Conservation (phyloP, 345 rosid genomes). For the Aquilaria yunnanensis region DNA sequence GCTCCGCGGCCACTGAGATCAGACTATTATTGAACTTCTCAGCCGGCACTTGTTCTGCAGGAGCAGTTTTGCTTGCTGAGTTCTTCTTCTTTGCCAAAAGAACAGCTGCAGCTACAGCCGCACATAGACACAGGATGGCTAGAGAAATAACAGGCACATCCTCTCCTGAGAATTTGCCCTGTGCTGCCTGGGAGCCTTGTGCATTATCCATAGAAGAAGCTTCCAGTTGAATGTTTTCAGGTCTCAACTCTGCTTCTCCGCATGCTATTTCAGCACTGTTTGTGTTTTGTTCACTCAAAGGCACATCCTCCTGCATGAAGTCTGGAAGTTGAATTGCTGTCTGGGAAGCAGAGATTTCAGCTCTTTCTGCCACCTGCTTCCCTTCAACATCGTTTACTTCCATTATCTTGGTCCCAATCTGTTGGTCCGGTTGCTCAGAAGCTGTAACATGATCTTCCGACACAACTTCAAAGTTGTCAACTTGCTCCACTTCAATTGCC, state of each 20-base stretch:
- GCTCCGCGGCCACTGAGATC: constrained; percentile 15
- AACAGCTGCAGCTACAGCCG: constrained; percentile 18
- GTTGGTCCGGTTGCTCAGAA: constrained; percentile 10
- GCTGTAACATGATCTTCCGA: constrained; percentile 16
- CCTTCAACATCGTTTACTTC: constrained; percentile 1
- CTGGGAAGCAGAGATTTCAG: constrained; percentile 1
- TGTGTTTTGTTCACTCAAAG: constrained; percentile 5
- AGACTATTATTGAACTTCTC: constrained; percentile 27
- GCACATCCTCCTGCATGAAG: not conserved
- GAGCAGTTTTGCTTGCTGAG: constrained; percentile 9
- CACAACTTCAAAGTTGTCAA: constrained; percentile 13
- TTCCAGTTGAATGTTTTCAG: constrained; percentile 9
- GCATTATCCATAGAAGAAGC: constrained; percentile 9
- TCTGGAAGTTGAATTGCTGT: constrained; percentile 11
- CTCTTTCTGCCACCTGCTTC: constrained; percentile 2
- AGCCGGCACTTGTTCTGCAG: constrained; percentile 8
- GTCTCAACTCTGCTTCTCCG: constrained; percentile 4
- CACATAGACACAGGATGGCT: constrained; percentile 30
- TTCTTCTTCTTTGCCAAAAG: constrained; percentile 22
- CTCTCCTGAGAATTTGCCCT: constrained; percentile 9
- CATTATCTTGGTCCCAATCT: constrained; percentile 9
- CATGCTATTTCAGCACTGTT: constrained; percentile 5
- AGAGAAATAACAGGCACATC: constrained; percentile 19
- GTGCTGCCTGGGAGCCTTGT: constrained; percentile 13
- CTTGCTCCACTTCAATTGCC: constrained; percentile 4